phyloP scores from a whole-genome alignment of 177 flowering plant species.

The Vitis hybrid region DNA sequence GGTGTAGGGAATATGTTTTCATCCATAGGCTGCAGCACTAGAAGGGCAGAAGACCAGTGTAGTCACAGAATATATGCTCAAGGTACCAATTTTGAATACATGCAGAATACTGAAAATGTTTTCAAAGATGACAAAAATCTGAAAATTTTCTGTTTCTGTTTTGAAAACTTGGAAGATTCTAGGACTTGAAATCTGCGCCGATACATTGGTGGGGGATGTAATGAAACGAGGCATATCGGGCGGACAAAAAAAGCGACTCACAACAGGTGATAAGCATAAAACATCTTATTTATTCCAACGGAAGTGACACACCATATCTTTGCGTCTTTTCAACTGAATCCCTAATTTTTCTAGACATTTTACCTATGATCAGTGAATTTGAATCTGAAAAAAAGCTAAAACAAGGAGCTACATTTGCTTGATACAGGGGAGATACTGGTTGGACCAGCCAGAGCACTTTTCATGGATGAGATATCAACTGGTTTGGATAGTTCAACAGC shows the following conservation, averaged over 20 bases:
- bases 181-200: constrained; percentile 38
- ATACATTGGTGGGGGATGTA: constrained; percentile 39
- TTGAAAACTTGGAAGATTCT: constrained; percentile 19
- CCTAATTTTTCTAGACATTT: no score
- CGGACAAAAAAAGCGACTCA: constrained; percentile 39
- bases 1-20: not conserved
- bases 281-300: not conserved
- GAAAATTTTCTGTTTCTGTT: not conserved
- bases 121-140: not conserved
- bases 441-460: constrained; percentile 37
- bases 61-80: constrained; percentile 30
- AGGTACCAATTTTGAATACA: constrained; percentile 15
- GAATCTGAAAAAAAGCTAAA: no score
- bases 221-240: constrained; percentile 41
- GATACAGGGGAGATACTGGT: constrained; percentile 40
- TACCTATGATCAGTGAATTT: no score
- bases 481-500: constrained; percentile 40
- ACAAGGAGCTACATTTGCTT: no score
- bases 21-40: constrained; percentile 26
- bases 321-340: no score
- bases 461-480: constrained; percentile 43
- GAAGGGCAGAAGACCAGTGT: constrained; percentile 33
- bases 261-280: constrained; percentile 23
- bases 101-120: not conserved
- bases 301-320: no score